Evolutionary conservation across 1,284 basidiomycete species (phyloP), one percentile per base, ranked within the genome.

Genomic region (Leucocoprinus gongylophorus): DNA sequence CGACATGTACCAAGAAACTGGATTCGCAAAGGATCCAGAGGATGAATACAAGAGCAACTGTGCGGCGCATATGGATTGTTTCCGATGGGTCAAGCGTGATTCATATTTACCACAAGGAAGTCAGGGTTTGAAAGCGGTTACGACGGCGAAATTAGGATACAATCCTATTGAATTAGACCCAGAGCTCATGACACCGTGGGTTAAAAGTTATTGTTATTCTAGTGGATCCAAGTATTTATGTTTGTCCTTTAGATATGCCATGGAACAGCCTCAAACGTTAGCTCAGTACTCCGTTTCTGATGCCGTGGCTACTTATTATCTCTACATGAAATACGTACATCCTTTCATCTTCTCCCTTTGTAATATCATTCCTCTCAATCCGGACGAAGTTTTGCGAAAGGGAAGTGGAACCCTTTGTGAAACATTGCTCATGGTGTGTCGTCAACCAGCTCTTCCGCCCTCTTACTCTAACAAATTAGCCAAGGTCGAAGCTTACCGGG

Each of bases 321-420:
- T 99, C 43, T 99, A 99, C 75, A 99, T 99, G 97, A 99, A 99
- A 91, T 99, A 99, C 65, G 95, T 99, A 10, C 95, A 99, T 64
- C 97, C 97, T 0, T 99, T 99, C 79, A 94, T 99, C 62, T 99
- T 99, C 74, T 99, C 95, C 23, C 75, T 99, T 32, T 99, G 97
- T 73, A 99, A 97, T 76, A 99, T 99, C 67, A 99, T 99, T 62
- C 97, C 97, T 15, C 80, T 99, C 53, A 89, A 88, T 62, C 94
- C 97, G 2, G 97, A 99, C 61, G 97, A 99, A 60, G 97, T 99
- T 3, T 69, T 99, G 61, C 79, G 97, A 43, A 99, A 99, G 69
- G 97, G 97, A 30, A 91, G 83, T 58, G 97, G 97, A 18, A 99
- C 97, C 0, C 75, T 99, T 17, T 99, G 97, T 65, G 97, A 99